These are phyloP conservation scores for Macrolepiota dolichaula DNA, from an alignment of 768 basidiomycete genomes.

Conservation along the genomic window DNA sequence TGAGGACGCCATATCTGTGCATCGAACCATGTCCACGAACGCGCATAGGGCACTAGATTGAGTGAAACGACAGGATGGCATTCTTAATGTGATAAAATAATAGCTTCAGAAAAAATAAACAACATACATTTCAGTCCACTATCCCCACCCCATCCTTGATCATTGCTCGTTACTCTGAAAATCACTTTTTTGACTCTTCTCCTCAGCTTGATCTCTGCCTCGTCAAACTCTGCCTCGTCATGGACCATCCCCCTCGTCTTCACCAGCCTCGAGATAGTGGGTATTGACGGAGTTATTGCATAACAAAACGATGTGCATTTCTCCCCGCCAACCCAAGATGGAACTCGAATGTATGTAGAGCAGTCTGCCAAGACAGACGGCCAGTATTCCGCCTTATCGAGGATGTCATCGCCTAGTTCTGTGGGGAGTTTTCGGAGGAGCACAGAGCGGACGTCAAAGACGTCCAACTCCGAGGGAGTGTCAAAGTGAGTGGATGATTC, in stretches of 20 bases:
- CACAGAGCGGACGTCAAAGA: background rate
- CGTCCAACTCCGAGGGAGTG: slow-evolving; percentile 11
- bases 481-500: background rate
- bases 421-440: slow-evolving; percentile 7
- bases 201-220: background rate
- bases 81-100: background rate
- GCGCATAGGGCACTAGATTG: slow-evolving; percentile 23
- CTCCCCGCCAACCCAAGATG: background rate
- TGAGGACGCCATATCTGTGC: slow-evolving; percentile 15
- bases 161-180: slow-evolving; percentile 19
- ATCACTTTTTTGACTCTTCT: slow-evolving; percentile 14
- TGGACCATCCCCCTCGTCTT: background rate
- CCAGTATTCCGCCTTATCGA: slow-evolving; percentile 21
- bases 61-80: background rate
- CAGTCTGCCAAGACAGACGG: slow-evolving; percentile 9
- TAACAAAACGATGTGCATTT: slow-evolving; percentile 4
- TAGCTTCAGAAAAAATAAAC: background rate
- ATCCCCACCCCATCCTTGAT: slow-evolving; percentile 32
- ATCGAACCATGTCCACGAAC: slow-evolving; percentile 31
- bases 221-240: background rate
- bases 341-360: background rate
- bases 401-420: slow-evolving; percentile 15
- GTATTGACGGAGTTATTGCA: slow-evolving; percentile 15
- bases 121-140: slow-evolving; percentile 15
- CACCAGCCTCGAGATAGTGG: background rate